phyloP scores from a whole-genome alignment of 1,139 yeast genomes.

The Maudiozyma humilis region DNA sequence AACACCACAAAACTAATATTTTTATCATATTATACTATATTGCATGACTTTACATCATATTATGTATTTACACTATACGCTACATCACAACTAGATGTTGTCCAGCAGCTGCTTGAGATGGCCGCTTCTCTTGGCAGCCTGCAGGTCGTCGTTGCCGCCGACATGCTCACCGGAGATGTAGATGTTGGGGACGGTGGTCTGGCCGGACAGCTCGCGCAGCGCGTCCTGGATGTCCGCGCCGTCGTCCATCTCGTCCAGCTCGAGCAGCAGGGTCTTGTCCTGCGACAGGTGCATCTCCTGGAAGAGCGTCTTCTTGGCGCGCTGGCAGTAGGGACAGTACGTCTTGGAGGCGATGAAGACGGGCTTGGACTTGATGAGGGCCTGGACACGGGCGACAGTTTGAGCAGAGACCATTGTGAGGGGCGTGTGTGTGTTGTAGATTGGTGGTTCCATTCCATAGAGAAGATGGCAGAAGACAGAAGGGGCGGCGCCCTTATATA shows the following conservation, averaged over 20 bases:
- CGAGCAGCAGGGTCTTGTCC: slow-evolving; percentile 52
- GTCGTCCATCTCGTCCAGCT: slow-evolving; percentile 50
- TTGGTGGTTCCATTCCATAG: too few species aligned
- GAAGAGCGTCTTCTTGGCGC: slow-evolving; percentile 51
- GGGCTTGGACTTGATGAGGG: slow-evolving; percentile 56
- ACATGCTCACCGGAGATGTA: slow-evolving; percentile 85
- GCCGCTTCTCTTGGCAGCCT: slow-evolving; percentile 43
- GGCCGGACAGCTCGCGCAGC: slow-evolving; percentile 69
- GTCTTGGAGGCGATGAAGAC: slow-evolving; percentile 82
- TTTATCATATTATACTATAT: not conserved
- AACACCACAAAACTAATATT: not conserved
- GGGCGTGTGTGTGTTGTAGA: not conserved
- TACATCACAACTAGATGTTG: not conserved
- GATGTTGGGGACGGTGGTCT: slow-evolving; percentile 87
- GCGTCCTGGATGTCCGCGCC: slow-evolving; percentile 76
- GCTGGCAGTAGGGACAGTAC: slow-evolving; percentile 63
- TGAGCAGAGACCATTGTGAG: slow-evolving; percentile 40
- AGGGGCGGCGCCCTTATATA: too few species aligned
- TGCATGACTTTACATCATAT: not conserved
- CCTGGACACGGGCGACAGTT: slow-evolving; percentile 50
- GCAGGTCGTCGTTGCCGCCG: slow-evolving; percentile 90
- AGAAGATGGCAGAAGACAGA: too few species aligned
- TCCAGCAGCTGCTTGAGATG: slow-evolving; percentile 33
- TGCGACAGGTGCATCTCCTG: slow-evolving; percentile 35
- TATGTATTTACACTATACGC: too few species aligned